These are phyloP conservation scores for Asparagopsis taxiformis DNA, from an alignment of 31 red algal species.

Conservation along the genomic window DNA sequence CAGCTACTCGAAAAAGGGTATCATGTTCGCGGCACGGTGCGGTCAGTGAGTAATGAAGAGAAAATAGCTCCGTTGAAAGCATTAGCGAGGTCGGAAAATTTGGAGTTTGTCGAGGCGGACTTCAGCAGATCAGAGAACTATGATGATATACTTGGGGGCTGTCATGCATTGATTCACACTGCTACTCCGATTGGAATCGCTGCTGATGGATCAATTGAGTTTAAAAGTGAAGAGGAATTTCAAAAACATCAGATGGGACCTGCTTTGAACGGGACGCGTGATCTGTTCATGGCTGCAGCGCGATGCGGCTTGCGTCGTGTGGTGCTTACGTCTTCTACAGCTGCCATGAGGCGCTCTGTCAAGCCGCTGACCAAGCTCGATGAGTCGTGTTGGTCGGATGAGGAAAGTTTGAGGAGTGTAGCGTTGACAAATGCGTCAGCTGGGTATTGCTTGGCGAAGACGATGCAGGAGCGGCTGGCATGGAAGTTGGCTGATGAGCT, in stretches of 20 bases:
- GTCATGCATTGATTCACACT: conserved; percentile 25
- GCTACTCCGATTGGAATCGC: conserved; percentile 18
- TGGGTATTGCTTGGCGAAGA: conserved; percentile 11
- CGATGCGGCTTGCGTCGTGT: conserved; percentile 14
- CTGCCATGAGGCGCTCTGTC: conserved; percentile 4
- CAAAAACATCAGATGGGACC: conserved; percentile 27
- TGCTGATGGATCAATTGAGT: conserved; percentile 2
- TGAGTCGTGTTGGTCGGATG: conserved; percentile 11
- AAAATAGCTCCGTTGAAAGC: conserved; percentile 13
- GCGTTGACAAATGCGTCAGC: not conserved
- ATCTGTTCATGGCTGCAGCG: conserved; percentile 18
- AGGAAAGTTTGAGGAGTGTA: not conserved
- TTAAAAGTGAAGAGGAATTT: conserved; percentile 20
- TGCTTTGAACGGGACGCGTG: conserved; percentile 21
- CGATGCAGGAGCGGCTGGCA: conserved; percentile 35
- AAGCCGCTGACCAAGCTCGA: not conserved
- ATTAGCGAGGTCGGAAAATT: conserved; percentile 8
- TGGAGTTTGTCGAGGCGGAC: conserved; percentile 25
- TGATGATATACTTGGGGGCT: conserved; percentile 5
- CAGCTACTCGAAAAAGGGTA: conserved; percentile 15
- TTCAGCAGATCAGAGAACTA: conserved; percentile 18
- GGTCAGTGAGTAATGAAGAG: not conserved
- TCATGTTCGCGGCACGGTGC: conserved; percentile 30
- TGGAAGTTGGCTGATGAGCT: conserved; percentile 34
- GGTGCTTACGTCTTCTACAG: conserved; percentile 31